Evolutionary conservation across 2,329 filamentous ascomycete species (phyloP), one percentile per base, ranked within the genome.

Genomic region (Huntiella moniliformis): DNA sequence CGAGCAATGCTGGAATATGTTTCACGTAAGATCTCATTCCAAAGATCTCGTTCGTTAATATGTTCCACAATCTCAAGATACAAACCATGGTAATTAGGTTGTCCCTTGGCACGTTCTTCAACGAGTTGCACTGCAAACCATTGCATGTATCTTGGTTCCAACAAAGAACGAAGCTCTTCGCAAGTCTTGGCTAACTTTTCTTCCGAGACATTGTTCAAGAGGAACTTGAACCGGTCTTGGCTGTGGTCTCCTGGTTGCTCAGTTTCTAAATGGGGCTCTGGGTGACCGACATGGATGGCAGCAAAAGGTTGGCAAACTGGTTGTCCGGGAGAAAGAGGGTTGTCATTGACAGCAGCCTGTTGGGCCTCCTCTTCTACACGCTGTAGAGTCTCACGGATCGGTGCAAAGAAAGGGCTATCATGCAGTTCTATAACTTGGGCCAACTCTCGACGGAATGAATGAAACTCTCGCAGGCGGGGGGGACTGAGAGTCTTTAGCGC

Each of bases 41-140:
- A 94, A 1, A 98, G 67, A 7, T 71, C 63, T 56, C 74, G 81
- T 58, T 91, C 77, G 53, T 83, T 74, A 54, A 96, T 84, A 32
- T 86, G 73, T 47, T 80, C 80, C 50, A 98, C 73, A 44, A 98
- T 73, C 54, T 94, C 83, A 42, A 96, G 72, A 58, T 98, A 98
- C 16, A 98, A 74, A 50, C 82, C 73, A 54, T 98, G 91, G 57
- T 92, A 96, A 60, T 98, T 98, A 4, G 88, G 87, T 58, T 98
- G 88, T 67, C 94, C 79, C 62, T 95, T 96, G 31, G 88, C 92
- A 39, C 92, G 84, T 58, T 95, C 84, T 57, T 95, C 88, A 2
- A 98, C 91, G 7, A 98, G 69, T 56, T 96, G 93, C 41, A 78
- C 79, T 5, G 92, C 91, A 57, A 98, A 98, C 91, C 91, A 98